Base-by-base conservation (phyloP, 805 yeast genomes). In the Candida ascalaphidarum region DNA sequence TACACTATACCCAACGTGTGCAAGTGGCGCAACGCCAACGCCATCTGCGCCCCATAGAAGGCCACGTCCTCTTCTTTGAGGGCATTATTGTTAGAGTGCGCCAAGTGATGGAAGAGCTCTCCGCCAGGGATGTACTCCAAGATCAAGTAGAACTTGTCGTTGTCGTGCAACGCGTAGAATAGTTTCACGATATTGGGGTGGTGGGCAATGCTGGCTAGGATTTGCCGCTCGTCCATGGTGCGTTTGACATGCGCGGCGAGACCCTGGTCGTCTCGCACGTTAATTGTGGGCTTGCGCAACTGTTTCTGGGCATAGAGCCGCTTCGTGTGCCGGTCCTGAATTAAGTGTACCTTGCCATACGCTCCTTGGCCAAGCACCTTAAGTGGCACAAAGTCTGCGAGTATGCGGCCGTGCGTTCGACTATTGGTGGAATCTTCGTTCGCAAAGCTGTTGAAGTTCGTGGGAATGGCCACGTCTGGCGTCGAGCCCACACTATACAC, bases 281-380 rank as follows among this genome's bases (percentile, higher is more conserved):
- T 63, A 48, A 85, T 77, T 15, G 83, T 72, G 1, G 95, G 94
- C 50, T 85, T 85, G 41, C 75, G 74, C 37, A 85, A 58, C 42
- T 85, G 94, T 47, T 85, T 85, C 63, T 83, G 92, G 0, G 96
- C 96, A 54, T 71, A 86, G 8, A 85, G 53, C 39, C 70, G 69
- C 0, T 78, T 78, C 0, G 82, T 71, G 14, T 55, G 36, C 29
- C 51, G 61, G 46, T 85, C 86, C 27, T 74, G 71, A 1, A 85
- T 95, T 14, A 85, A 56, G 7, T 82, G 56, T 3, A 85, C 96
- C 47, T 82, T 84, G 3, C 96, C 95, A 41, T 81, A 85, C 2
- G 95, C 85, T 3, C 96, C 96, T 28, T 77, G 71, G 0, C 96
- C 96, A 5, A 85, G 59, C 0, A 84, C 92, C 39, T 74, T 79